A percentile compares a stretch with the other conserved stretches of the same genome.
These are phyloP conservation scores for Lignosus rhinocerotis DNA, from an alignment of 1,284 basidiomycete genomes.

Conservation along the genomic window DNA sequence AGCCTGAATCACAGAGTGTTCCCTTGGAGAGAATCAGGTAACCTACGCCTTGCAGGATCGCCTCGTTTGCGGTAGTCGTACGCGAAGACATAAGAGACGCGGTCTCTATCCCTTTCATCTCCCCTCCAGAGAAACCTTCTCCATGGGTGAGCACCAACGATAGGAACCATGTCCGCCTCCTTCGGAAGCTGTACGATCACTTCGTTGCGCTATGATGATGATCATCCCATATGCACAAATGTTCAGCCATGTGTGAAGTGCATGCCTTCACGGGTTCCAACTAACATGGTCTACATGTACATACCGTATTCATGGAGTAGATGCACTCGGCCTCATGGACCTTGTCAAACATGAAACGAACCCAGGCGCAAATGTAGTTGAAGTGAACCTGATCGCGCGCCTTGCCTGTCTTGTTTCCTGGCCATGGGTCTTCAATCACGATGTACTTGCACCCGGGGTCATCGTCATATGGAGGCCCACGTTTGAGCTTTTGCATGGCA, in stretches of 20 bases:
- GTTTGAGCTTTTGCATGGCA: constrained; percentile 18
- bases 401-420: constrained; percentile 24
- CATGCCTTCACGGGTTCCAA: neutral
- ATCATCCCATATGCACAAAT: neutral
- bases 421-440: constrained; percentile 35
- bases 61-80: constrained; percentile 32
- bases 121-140: constrained; percentile 17
- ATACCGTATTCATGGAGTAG: constrained; percentile 30
- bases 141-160: constrained; percentile 33
- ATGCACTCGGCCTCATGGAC: constrained; percentile 18
- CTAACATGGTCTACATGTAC: neutral
- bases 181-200: constrained; percentile 30
- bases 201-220: constrained; percentile 27
- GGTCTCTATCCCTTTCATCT: constrained; percentile 11
- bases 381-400: constrained; percentile 22
- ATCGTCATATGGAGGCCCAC: constrained; percentile 32
- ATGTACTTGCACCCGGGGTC: constrained; percentile 32
- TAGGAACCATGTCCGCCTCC: constrained; percentile 25
- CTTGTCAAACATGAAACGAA: constrained; percentile 30
- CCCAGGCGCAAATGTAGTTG: constrained; percentile 29
- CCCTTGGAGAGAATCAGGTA: neutral
- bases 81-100: constrained; percentile 32
- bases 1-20: neutral
- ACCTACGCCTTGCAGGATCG: constrained; percentile 33
- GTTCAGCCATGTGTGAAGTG: neutral